A percentile compares a stretch with the other conserved stretches of the same genome.
These are phyloP conservation scores for Tuber brumale DNA, from an alignment of 495 filamentous ascomycete species.

Conservation along the genomic window DNA sequence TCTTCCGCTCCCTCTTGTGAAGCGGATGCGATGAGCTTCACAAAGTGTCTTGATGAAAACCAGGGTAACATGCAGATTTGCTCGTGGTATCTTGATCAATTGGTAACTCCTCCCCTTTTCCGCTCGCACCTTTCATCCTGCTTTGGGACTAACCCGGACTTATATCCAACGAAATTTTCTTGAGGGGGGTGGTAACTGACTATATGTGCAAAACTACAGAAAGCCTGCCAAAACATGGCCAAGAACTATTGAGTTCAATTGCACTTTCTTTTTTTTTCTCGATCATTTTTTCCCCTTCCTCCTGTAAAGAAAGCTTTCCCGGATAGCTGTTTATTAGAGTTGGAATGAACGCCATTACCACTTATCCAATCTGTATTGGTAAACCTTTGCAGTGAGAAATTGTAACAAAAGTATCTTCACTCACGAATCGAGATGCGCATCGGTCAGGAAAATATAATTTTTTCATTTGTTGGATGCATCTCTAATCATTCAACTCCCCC, in stretches of 20 bases:
- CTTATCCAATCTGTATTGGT: neutral
- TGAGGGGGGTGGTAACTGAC: slow-evolving; percentile 38
- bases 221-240: slow-evolving; percentile 88
- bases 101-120: slow-evolving; percentile 47
- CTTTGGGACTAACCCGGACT: neutral
- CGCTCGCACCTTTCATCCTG: neutral
- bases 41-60: slow-evolving; percentile 91
- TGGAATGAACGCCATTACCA: neutral
- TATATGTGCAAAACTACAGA: slow-evolving; percentile 48
- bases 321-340: neutral
- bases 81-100: slow-evolving; percentile 95
- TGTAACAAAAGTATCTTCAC: slow-evolving; percentile 4
- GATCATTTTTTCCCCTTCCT: neutral
- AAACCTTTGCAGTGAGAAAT: slow-evolving; percentile 3
- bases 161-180: slow-evolving; percentile 6
- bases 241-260: slow-evolving; percentile 62
- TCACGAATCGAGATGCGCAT: neutral
- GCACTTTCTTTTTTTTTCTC: neutral
- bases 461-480: neutral
- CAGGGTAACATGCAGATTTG: slow-evolving; percentile 90
- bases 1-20: slow-evolving; percentile 56
- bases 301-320: neutral
- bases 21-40: slow-evolving; percentile 74
- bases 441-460: neutral
- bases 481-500: neutral